Base-by-base conservation (phyloP, 306 rosid species). In the Elaeagnus macrophylla region DNA sequence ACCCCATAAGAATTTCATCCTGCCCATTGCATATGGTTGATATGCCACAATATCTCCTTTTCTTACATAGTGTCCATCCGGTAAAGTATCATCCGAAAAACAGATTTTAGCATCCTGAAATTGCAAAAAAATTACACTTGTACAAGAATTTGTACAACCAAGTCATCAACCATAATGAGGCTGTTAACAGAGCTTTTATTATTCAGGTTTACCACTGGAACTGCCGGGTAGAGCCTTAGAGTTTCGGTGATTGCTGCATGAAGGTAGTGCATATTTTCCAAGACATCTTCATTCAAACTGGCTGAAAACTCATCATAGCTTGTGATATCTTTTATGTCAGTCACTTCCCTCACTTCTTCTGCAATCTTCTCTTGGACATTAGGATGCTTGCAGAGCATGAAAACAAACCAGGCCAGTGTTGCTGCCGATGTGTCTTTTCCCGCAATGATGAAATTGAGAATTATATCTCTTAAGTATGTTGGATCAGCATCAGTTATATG, bases 1-100 rank as follows among this genome's bases (percentile, higher is more conserved):
- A 55, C 95, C 93, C 95, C 93, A 83, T 52, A 86, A 54, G 70
- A 76, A 72, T 57, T 81, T 83, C 95, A 86, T 86, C 77, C 93
- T 53, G 32, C 93, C 95, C 95, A 86, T 83, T 39, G 95, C 95
- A 51, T 78, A 86, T 36, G 95, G 93, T 70, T 80, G 93, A 59
- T 86, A 83, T 9, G 71, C 48, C 19, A 83, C 69, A 67, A 67
- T 14, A 41, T 81, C 84, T 56, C 95, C 95, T 61, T 83, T 78
- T 39, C 51, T 83, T 60, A 83, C 88, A 41, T 69, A 60, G 39
- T 15, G 76, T 12, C 93, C 95, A 55, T 83, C 95, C 6, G 95
- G 93, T 51, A 86, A 70, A 41, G 79, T 81, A 46, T 86, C 95
- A 60, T 80, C 82, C 17, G 82, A 72, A 67, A 72, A 74, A 48